Evolutionary conservation across 2,329 filamentous ascomycete genomes (phyloP).

Genomic region (Sporothrix pseudoabietina): DNA sequence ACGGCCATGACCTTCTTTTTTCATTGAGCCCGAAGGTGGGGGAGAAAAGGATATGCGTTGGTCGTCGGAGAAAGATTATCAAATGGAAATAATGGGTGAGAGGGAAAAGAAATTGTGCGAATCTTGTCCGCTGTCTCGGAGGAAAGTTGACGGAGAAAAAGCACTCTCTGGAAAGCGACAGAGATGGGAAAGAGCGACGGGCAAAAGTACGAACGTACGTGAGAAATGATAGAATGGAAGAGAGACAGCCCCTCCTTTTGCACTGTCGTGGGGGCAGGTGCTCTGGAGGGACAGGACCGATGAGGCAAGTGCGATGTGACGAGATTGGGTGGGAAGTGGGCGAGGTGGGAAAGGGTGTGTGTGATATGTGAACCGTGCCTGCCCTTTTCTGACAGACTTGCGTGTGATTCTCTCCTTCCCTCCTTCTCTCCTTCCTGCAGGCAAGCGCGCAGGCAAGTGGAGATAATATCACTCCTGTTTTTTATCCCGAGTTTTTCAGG

Average conservation of each 20-base stretch:
- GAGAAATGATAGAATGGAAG: neutral
- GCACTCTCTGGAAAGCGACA: neutral
- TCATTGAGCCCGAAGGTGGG: neutral
- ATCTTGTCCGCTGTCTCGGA: neutral
- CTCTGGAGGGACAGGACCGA: neutral
- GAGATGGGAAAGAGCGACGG: slow-evolving; percentile 3
- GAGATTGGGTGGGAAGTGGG: neutral
- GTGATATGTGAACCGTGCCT: neutral
- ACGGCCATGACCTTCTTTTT: neutral
- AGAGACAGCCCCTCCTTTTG: neutral
- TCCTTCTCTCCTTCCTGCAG: neutral
- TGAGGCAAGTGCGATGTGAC: neutral
- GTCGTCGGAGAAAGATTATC: neutral
- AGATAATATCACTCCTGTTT: neutral
- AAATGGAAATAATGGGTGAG: neutral
- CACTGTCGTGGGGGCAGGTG: neutral
- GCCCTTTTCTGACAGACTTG: neutral
- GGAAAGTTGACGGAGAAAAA: neutral
- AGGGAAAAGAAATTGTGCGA: neutral
- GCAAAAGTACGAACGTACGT: neutral
- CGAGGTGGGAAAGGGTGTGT: neutral
- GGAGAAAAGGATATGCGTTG: neutral
- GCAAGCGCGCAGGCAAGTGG: slow-evolving; percentile 16
- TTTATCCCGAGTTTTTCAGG: neutral
- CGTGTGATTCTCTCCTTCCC: neutral